phyloP scores from a whole-genome alignment of 805 yeast genomes.

The Wickerhamomyces bovis region DNA sequence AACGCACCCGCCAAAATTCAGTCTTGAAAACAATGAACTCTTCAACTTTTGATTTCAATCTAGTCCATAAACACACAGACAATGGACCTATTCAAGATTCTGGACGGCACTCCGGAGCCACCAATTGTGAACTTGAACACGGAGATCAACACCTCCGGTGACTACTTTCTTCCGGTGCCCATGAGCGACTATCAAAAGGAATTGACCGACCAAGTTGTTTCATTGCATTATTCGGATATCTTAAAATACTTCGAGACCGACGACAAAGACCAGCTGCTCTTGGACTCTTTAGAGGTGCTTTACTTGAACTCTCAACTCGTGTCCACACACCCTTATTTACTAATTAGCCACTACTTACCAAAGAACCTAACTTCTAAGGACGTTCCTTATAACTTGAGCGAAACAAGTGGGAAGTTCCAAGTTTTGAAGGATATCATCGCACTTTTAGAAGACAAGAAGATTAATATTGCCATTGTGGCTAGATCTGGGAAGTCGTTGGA shows the following conservation, averaged over 20 bases:
- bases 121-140: slow-evolving; percentile 44
- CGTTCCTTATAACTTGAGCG: slow-evolving; percentile 61
- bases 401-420: slow-evolving; percentile 79
- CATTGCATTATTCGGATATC: slow-evolving; percentile 87
- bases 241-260: slow-evolving; percentile 71
- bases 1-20: no score
- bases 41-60: background rate
- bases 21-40: no score
- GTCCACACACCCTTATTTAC: slow-evolving; percentile 81
- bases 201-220: slow-evolving; percentile 84
- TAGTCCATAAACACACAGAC: background rate
- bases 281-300: slow-evolving; percentile 73
- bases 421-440: slow-evolving; percentile 60
- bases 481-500: slow-evolving; percentile 67
- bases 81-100: slow-evolving; percentile 67
- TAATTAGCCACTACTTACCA: slow-evolving; percentile 83
- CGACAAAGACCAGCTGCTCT: slow-evolving; percentile 47
- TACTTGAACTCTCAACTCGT: slow-evolving; percentile 72
- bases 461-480: slow-evolving; percentile 65
- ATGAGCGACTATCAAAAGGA: slow-evolving; percentile 84
- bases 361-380: slow-evolving; percentile 67
- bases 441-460: slow-evolving; percentile 39
- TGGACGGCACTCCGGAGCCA: slow-evolving; percentile 84
- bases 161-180: slow-evolving; percentile 75
- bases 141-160: slow-evolving; percentile 36